phyloP scores from a whole-genome alignment of 2,329 filamentous ascomycete species.

The Thermothelomyces thermophilus region DNA sequence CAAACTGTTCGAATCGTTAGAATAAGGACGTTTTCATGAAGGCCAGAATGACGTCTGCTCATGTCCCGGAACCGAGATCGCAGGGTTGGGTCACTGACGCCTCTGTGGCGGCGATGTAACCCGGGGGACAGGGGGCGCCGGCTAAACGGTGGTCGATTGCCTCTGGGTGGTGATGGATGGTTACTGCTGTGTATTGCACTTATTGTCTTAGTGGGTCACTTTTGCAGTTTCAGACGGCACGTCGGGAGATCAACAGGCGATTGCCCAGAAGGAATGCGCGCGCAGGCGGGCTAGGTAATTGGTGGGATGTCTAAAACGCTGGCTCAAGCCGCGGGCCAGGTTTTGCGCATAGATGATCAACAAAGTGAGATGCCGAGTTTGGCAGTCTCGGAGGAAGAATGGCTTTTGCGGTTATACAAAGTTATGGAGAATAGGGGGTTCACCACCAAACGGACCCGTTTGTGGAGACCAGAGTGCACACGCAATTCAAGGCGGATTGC shows the following conservation, averaged over 20 bases:
- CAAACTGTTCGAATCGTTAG: too few species aligned
- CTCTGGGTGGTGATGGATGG: too few species aligned
- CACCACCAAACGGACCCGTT: neutral
- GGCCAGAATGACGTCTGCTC: neutral
- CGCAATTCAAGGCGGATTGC: too few species aligned
- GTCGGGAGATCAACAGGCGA: conserved; percentile 16
- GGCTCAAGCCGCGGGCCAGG: neutral
- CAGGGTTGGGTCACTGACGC: neutral
- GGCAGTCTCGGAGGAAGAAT: conserved; percentile 12
- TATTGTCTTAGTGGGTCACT: conserved; percentile 5
- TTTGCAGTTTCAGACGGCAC: conserved; percentile 13
- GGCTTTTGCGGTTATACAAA: neutral
- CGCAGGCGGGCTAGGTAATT: neutral
- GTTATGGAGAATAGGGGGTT: neutral
- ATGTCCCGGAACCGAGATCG: neutral
- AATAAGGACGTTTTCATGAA: neutral
- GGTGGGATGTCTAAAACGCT: conserved; percentile 6
- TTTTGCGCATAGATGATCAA: conserved; percentile 2
- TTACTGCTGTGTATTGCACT: conserved; percentile 6
- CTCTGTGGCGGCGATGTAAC: conserved; percentile 1
- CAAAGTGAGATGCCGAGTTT: conserved; percentile 8
- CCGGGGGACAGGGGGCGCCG: neutral
- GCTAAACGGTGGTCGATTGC: conserved; percentile 3
- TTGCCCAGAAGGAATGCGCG: neutral
- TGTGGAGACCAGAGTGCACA: too few species aligned